Evolutionary conservation across 371 early-diverging fungal species (phyloP), one percentile per base, ranked within the genome.

Genomic region (Dichotomocladium elegans): DNA sequence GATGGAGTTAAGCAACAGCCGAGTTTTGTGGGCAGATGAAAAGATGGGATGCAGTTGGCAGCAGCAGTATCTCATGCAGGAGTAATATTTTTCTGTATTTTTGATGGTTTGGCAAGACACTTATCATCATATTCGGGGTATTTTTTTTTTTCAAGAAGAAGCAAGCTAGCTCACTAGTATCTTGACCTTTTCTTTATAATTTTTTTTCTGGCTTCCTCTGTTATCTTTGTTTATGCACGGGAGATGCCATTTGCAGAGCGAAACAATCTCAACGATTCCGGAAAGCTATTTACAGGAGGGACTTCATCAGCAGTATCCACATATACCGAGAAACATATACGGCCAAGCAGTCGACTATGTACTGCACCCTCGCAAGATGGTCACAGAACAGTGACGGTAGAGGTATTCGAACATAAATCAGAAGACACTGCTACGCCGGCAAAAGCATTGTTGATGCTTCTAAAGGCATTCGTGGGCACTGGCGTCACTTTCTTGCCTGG

Each of bases 391-490:
- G 22, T 48, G 31, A 14, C 34, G 7, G 35, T 48, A 9, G 24
- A 48, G 24, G 34, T 34, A 22, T 22, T 48, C 19, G 49, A 48
- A 25, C 49, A 48, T 35, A 35, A 46, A 44, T 55, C 54, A 9
- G 64, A 75, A 21, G 64, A 78, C 9, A 77, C 80, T 24, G 80
- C 87, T 6, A 73, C 79, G 0, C 72, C 72, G 6, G 66, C 70
- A 34, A 89, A 88, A 69, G 87, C 87, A 4, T 77, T 86, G 52
- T 86, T 89, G 57, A 72, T 91, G 79, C 66, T 89, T 11, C 66
- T 88, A 41, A 91, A 91, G 61, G 85, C 88, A 0, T 90, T 89
- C 59, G 82, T 90, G 45, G 91, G 89, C 17, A 88, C 87, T 3
- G 89, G 89, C 42, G 70, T 83, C 31, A 59, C 82, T 22, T 85